These are phyloP conservation scores for Ustilago crameri DNA, from an alignment of 1,284 basidiomycete genomes.

Conservation along the genomic window DNA sequence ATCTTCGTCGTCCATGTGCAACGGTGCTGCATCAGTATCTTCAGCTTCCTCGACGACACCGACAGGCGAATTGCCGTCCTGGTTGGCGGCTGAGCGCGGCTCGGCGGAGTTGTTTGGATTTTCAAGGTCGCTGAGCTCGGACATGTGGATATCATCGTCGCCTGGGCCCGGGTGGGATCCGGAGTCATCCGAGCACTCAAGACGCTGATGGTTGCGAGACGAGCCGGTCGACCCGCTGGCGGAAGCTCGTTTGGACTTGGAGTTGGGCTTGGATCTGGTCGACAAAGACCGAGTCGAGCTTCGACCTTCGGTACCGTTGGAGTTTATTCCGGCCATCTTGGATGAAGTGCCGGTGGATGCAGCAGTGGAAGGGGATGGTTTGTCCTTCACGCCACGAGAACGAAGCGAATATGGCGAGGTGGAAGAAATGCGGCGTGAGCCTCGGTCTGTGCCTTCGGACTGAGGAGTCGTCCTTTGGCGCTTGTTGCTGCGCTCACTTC, in stretches of 20 bases:
- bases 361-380: constrained; percentile 4
- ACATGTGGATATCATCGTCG: constrained; percentile 33
- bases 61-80: constrained; percentile 2
- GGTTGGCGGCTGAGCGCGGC: neutral
- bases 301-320: constrained; percentile 18
- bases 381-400: constrained; percentile 20
- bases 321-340: constrained; percentile 27
- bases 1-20: constrained; percentile 19
- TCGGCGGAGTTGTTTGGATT: constrained; percentile 5
- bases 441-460: constrained; percentile 6
- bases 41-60: constrained; percentile 24
- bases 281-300: constrained; percentile 17
- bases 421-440: constrained; percentile 7
- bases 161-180: constrained; percentile 7
- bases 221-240: constrained; percentile 20
- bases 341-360: constrained; percentile 1
- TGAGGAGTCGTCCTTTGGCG: constrained; percentile 26
- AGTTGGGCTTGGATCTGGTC: constrained; percentile 15
- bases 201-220: constrained; percentile 10
- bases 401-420: constrained; percentile 34
- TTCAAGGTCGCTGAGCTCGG: constrained; percentile 13
- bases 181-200: constrained; percentile 30
- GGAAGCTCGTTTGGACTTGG: constrained; percentile 28
- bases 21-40: constrained; percentile 4
- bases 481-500: constrained; percentile 26